Evolutionary conservation across 2,329 filamentous ascomycete genomes (phyloP).

Genomic region (Colletotrichum echinochloae): DNA sequence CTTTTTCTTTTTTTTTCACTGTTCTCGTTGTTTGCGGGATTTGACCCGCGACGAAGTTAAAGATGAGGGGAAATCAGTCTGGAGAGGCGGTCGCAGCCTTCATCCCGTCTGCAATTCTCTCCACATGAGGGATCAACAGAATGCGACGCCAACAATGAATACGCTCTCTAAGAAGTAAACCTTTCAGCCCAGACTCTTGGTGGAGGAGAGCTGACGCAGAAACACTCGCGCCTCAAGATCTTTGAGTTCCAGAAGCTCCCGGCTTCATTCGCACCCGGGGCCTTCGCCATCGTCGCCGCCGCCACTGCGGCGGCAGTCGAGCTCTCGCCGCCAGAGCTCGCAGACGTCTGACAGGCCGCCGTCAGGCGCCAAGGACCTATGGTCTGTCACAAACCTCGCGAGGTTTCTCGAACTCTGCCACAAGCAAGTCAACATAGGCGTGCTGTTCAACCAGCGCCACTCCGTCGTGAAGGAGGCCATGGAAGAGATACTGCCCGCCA

Average conservation of each 20-base stretch:
- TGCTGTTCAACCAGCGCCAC: not conserved
- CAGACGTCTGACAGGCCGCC: no score
- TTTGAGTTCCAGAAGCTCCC: not conserved
- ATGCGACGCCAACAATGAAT: not conserved
- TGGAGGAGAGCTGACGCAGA: not conserved
- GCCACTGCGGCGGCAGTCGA: not conserved
- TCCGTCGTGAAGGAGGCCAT: not conserved
- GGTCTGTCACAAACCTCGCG: not conserved
- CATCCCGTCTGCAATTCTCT: not conserved
- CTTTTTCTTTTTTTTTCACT: no score
- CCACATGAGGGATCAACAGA: not conserved
- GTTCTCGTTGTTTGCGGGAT: not conserved
- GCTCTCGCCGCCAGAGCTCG: not conserved
- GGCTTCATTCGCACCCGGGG: not conserved
- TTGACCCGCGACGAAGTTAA: not conserved
- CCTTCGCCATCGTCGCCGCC: not conserved
- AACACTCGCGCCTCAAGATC: not conserved
- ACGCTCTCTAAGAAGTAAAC: not conserved
- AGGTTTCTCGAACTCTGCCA: not conserved
- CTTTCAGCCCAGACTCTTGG: not conserved
- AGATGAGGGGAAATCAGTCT: not conserved
- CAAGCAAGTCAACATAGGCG: not conserved
- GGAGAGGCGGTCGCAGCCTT: not conserved
- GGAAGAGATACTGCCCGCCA: not conserved
- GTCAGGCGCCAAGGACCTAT: not conserved